Percentiles rank a stretch among this genome's conserved stretches.
phyloP scores from a whole-genome alignment of 148 eudicot species.

The Amaranthus hypochondriacus region DNA sequence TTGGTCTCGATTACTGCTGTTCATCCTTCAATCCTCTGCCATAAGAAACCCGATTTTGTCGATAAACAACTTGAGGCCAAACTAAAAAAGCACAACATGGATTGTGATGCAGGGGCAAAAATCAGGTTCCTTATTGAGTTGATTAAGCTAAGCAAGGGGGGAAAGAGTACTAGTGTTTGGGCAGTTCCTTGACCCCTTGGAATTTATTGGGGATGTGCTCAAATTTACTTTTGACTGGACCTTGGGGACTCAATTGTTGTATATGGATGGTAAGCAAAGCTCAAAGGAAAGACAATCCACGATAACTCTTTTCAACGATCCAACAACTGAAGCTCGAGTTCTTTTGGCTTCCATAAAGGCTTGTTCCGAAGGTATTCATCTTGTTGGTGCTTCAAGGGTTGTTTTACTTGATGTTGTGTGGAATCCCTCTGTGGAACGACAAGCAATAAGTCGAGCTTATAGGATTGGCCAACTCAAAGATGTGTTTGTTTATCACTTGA shows the following conservation, averaged over 20 bases:
- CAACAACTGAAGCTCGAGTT: constrained; percentile 43
- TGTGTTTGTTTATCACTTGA: constrained; percentile 55
- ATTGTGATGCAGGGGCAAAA: constrained; percentile 55
- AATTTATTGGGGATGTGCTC: constrained; percentile 33
- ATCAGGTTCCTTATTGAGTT: constrained; percentile 49
- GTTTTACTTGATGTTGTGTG: constrained; percentile 69
- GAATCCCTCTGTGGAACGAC: constrained; percentile 81
- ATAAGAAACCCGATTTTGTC: constrained; percentile 11
- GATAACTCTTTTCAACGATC: constrained; percentile 53
- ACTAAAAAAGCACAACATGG: constrained; percentile 22
- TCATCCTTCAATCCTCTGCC: constrained; percentile 47
- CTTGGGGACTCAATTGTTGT: constrained; percentile 40
- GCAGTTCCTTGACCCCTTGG: constrained; percentile 48
- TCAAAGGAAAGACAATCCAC: constrained; percentile 35
- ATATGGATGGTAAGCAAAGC: constrained; percentile 47
- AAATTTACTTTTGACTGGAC: constrained; percentile 41
- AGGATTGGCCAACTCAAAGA: constrained; percentile 65
- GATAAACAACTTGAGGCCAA: neutral
- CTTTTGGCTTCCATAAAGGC: constrained; percentile 71
- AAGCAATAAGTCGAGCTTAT: constrained; percentile 80
- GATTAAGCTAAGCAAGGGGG: constrained; percentile 40
- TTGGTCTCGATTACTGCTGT: constrained; percentile 43
- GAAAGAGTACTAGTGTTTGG: constrained; percentile 74
- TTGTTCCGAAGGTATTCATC: constrained; percentile 69
- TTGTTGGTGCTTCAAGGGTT: constrained; percentile 83